Conservation (phyloP, 2,329 filamentous ascomycete species). For the Talaromyces sp. region DNA sequence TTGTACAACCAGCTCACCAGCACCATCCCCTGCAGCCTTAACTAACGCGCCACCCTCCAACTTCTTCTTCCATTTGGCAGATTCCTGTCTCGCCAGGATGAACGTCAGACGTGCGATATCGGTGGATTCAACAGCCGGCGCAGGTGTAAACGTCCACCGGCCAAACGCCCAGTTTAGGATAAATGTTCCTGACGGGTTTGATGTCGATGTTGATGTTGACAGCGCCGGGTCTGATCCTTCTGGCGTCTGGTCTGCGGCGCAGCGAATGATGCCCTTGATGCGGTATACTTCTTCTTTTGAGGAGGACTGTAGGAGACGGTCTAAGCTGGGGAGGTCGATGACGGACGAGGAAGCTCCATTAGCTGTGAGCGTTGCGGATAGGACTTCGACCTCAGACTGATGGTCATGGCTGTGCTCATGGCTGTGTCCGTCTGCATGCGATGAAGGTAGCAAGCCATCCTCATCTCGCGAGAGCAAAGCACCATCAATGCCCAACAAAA, state of each 20-base stretch:
- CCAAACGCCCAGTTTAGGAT: conserved; percentile 99
- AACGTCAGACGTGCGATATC: conserved; percentile 40
- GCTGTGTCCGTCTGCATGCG: conserved; percentile 10
- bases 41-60: conserved; percentile 37
- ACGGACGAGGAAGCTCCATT: conserved; percentile 20
- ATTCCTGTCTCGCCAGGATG: conserved; percentile 44
- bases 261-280: conserved; percentile 69
- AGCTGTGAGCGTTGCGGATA: conserved; percentile 66
- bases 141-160: conserved; percentile 80
- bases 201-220: conserved; percentile 20
- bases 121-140: conserved; percentile 26
- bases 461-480: conserved; percentile 51
- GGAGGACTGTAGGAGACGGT: conserved; percentile 63
- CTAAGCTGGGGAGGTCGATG: conserved; percentile 53
- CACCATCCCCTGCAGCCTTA: conserved; percentile 17
- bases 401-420: conserved; percentile 51
- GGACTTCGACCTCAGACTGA: conserved; percentile 80
- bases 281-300: conserved; percentile 94
- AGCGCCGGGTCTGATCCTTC: conserved; percentile 11
- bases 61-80: conserved; percentile 46
- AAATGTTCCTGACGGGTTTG: conserved; percentile 45
- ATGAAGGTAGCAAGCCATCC: conserved; percentile 1
- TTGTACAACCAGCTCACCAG: conserved; percentile 28
- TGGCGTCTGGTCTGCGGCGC: conserved; percentile 34
- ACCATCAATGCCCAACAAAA: conserved; percentile 84